phyloP scores from a whole-genome alignment of 1,284 basidiomycete genomes.

The Lignosus rhinocerotis region DNA sequence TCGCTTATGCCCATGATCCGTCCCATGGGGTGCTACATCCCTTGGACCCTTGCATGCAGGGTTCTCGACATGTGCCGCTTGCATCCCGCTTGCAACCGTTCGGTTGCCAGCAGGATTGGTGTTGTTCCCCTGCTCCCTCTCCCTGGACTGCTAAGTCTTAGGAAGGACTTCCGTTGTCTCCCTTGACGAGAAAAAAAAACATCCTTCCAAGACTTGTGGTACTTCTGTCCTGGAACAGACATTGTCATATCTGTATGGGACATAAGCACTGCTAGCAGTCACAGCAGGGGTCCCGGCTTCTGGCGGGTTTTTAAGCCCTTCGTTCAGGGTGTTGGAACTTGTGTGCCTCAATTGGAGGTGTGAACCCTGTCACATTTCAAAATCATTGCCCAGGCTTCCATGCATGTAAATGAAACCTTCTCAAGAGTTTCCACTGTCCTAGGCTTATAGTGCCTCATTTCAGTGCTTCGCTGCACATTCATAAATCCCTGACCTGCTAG shows the following conservation, averaged over 20 bases:
- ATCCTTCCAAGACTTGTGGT: not conserved
- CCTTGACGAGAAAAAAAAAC: not conserved
- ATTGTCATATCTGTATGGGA: no score
- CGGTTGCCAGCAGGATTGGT: not conserved
- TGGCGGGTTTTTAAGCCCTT: no score
- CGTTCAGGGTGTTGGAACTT: no score
- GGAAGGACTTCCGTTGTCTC: not conserved
- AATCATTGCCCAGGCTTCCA: not conserved
- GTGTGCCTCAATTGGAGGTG: no score
- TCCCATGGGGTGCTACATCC: no score
- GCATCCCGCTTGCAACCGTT: no score
- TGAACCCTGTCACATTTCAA: not conserved
- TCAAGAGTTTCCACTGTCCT: not conserved
- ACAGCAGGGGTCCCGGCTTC: no score
- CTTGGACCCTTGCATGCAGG: not conserved
- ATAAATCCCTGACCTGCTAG: no score
- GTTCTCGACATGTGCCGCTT: no score
- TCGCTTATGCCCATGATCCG: no score
- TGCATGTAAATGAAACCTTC: not conserved
- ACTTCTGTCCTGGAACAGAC: no score
- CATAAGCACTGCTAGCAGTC: no score
- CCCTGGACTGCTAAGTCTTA: not conserved
- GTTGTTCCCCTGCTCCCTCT: not conserved
- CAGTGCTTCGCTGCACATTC: not conserved
- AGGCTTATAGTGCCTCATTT: not conserved